Conservation (phyloP, 805 yeast genomes). For the Ogataea corticis region DNA sequence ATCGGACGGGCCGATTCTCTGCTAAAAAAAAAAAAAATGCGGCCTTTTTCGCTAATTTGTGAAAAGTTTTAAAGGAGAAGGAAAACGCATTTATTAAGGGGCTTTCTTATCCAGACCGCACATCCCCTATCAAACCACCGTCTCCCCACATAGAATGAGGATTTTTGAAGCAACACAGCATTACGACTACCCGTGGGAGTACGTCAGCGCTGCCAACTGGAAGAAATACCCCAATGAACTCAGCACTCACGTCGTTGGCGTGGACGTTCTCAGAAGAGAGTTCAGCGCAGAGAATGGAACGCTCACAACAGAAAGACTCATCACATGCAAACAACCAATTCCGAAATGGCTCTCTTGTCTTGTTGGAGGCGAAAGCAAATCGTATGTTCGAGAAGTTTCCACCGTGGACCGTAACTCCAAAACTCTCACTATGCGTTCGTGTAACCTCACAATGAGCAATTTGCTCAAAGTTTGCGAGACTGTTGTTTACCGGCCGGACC, state of each 20-base stretch:
- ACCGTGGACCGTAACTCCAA: slow-evolving; percentile 69
- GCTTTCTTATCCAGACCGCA: too few species aligned
- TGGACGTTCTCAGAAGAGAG: slow-evolving; percentile 80
- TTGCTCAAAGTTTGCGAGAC: slow-evolving; percentile 81
- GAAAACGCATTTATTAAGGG: not conserved
- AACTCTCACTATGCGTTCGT: slow-evolving; percentile 77
- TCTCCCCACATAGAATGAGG: slow-evolving; percentile 54
- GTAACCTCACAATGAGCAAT: slow-evolving; percentile 78
- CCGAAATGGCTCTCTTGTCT: slow-evolving; percentile 77
- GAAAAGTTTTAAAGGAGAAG: not conserved
- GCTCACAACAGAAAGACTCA: slow-evolving; percentile 79
- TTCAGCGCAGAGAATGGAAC: slow-evolving; percentile 52
- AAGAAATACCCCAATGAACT: slow-evolving; percentile 93
- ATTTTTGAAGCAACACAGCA: slow-evolving; percentile 68
- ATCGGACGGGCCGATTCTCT: slow-evolving; percentile 1
- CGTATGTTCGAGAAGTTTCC: slow-evolving; percentile 87
- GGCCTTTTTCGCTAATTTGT: not conserved
- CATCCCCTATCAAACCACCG: too few species aligned
- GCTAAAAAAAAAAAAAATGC: not conserved
- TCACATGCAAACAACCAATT: slow-evolving; percentile 83
- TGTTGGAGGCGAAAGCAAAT: slow-evolving; percentile 70
- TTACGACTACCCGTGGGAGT: slow-evolving; percentile 89
- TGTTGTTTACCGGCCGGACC: slow-evolving; percentile 77
- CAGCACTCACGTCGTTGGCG: slow-evolving; percentile 90
- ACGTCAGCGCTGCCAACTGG: slow-evolving; percentile 96